Conservation (phyloP, 768 basidiomycete genomes). For the Coprinopsis sp. region DNA sequence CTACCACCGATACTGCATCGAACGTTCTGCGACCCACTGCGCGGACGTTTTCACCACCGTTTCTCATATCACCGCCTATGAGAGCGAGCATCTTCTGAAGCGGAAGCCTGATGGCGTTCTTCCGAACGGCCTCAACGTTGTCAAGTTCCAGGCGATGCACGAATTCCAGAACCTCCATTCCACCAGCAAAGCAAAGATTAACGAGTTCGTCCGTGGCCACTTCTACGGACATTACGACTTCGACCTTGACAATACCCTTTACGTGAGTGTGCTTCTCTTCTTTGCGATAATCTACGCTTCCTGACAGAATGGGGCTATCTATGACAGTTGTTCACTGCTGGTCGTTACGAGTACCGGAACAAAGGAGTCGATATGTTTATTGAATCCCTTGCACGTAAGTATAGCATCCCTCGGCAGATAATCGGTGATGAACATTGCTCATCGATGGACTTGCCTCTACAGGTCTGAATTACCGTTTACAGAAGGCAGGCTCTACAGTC, state of each 20-base stretch:
- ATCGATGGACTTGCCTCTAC: conserved; percentile 1
- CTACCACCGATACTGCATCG: conserved; percentile 97
- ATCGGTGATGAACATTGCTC: conserved; percentile 1
- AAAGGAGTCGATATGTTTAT: conserved; percentile 99
- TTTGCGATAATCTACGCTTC: conserved; percentile 1
- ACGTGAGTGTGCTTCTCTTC: conserved; percentile 47
- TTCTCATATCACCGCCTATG: conserved; percentile 97
- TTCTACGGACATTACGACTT: conserved; percentile 99
- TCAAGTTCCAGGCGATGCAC: conserved; percentile 99
- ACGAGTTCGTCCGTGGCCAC: conserved; percentile 96
- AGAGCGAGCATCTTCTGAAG: conserved; percentile 93
- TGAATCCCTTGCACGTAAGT: conserved; percentile 84
- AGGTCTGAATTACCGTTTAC: conserved; percentile 50
- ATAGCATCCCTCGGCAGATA: conserved; percentile 1
- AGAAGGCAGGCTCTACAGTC: conserved; percentile 57
- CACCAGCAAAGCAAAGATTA: conserved; percentile 92
- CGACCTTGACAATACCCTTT: conserved; percentile 87
- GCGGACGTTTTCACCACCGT: conserved; percentile 98
- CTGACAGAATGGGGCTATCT: conserved; percentile 1
- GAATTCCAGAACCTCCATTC: conserved; percentile 97
- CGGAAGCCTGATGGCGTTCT: conserved; percentile 96
- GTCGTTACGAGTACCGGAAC: conserved; percentile 97
- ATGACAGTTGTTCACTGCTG: conserved; percentile 99
- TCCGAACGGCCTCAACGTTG: conserved; percentile 96
- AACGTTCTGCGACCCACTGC: conserved; percentile 90